phyloP scores from a whole-genome alignment of 2,329 filamentous ascomycete genomes.

The Trichophyton rubrum region DNA sequence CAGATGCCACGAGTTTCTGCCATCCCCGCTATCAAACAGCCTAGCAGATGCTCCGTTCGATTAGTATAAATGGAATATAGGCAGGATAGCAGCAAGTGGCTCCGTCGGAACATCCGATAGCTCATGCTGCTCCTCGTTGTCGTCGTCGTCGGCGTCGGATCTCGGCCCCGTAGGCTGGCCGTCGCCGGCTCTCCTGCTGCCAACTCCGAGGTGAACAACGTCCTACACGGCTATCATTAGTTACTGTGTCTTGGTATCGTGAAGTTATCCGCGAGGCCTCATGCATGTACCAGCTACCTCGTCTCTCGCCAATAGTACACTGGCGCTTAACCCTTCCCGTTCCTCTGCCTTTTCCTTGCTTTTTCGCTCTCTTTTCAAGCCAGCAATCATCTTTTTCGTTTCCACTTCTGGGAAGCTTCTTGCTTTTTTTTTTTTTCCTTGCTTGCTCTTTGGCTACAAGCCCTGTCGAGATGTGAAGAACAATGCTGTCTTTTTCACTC shows the following conservation, averaged over 20 bases:
- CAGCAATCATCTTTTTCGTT: neutral
- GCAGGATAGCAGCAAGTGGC: no score
- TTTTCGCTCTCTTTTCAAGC: neutral
- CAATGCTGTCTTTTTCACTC: neutral
- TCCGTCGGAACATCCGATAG: no score
- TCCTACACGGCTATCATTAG: no score
- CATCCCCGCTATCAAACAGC: neutral
- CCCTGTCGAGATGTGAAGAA: no score
- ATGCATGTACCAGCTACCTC: neutral
- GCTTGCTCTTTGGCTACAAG: neutral
- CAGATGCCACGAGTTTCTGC: neutral
- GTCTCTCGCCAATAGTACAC: neutral
- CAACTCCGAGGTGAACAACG: no score
- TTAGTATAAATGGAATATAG: neutral
- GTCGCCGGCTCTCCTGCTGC: no score
- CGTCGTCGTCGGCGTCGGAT: no score
- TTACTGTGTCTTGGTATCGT: no score
- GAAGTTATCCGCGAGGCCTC: no score
- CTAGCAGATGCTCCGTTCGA: neutral
- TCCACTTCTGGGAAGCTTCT: neutral
- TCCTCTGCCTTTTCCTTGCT: neutral
- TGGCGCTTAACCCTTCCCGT: neutral
- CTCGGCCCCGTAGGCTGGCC: no score
- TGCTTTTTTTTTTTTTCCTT: neutral
- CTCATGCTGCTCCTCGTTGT: no score